Percentiles rank a stretch among this genome's conserved stretches.
Evolutionary conservation across 768 basidiomycete species (phyloP).

Genomic region (Melanogaster broomeanus): DNA sequence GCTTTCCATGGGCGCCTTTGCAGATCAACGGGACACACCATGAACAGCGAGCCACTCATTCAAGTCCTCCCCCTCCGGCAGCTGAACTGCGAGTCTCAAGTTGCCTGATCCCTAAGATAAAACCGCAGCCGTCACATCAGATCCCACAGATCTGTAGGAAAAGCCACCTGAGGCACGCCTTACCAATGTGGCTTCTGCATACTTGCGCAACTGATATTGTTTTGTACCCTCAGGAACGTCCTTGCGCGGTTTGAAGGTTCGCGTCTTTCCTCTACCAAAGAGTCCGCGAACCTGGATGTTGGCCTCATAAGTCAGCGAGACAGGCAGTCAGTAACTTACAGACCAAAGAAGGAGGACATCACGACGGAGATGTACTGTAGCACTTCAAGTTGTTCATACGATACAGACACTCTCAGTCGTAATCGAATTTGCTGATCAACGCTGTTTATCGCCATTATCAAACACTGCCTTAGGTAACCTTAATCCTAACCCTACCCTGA

Average conservation of each 20-base stretch:
- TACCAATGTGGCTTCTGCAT: constrained; percentile 93
- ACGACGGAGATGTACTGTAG: constrained; percentile 10
- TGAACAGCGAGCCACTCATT: constrained; percentile 99
- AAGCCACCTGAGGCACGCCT: neutral
- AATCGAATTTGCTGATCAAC: neutral
- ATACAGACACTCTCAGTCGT: no score
- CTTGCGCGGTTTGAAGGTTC: constrained; percentile 95
- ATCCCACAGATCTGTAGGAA: neutral
- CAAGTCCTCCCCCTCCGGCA: constrained; percentile 95
- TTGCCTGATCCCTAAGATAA: constrained; percentile 86
- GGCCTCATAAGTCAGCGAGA: constrained; percentile 9
- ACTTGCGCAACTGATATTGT: constrained; percentile 97
- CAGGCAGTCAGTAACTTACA: constrained; percentile 50
- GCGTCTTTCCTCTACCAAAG: constrained; percentile 73
- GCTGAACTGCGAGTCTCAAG: constrained; percentile 84
- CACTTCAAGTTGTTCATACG: constrained; percentile 5
- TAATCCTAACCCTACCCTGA: no score
- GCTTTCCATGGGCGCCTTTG: neutral
- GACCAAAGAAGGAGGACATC: constrained; percentile 89
- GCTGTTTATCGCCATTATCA: neutral
- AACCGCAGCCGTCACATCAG: constrained; percentile 11
- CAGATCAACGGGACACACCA: constrained; percentile 50
- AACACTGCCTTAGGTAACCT: no score
- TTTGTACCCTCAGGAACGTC: constrained; percentile 95
- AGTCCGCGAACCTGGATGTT: constrained; percentile 8